Conservation (phyloP, 2,329 filamentous ascomycete genomes). For the Rutstroemia sydowiana region DNA sequence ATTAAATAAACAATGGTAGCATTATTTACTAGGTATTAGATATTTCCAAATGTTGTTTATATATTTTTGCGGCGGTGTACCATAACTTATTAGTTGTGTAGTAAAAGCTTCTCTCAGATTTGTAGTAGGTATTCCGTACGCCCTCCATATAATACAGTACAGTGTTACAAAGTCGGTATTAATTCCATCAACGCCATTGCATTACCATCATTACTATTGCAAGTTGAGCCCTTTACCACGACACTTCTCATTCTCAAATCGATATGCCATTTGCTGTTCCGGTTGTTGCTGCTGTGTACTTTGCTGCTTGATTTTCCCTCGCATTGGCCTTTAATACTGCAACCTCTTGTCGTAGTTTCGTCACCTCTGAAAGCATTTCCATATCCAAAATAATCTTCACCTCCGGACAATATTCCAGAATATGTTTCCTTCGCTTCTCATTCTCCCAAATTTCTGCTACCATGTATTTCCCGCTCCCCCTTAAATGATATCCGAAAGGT, state of each 20-base stretch:
- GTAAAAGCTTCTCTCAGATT: no score
- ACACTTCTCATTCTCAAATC: not conserved
- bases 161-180: no score
- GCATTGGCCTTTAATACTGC: not conserved
- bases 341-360: not conserved
- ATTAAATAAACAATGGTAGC: no score
- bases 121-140: no score
- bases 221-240: no score
- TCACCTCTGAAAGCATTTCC: constrained; percentile 30
- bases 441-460: constrained; percentile 40
- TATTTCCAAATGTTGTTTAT: no score
- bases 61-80: no score
- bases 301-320: not conserved
- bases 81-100: no score
- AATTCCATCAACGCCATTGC: no score
- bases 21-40: no score
- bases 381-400: constrained; percentile 48
- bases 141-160: no score
- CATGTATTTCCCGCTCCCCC: constrained; percentile 38
- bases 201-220: no score
- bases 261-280: not conserved
- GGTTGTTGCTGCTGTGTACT: not conserved
- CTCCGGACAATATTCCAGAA: constrained; percentile 49
- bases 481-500: constrained; percentile 50
- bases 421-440: constrained; percentile 36